Evolutionary conservation across 2,329 filamentous ascomycete species (phyloP), one percentile per base, ranked within the genome.

Genomic region (Stachybotrys echinatus): DNA sequence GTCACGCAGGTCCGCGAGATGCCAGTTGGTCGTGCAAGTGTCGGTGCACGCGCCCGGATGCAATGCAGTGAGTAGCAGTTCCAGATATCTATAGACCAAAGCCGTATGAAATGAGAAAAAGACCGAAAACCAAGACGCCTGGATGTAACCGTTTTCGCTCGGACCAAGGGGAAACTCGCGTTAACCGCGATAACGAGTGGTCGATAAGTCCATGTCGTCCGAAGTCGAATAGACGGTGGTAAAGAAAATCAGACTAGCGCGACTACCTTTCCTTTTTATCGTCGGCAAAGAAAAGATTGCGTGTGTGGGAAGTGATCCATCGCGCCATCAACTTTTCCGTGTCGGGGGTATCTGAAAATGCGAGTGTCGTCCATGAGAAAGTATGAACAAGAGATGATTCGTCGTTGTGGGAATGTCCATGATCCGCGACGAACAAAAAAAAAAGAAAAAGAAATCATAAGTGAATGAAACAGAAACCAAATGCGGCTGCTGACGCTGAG

Each of bases 331-430:
- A 61, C 61, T 60, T 66, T 66, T 61, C 67, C 66, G 65, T 68
- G 62, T 56, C 61, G 60, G 66, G 65, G 66, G 68, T 71, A 70
- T 70, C 67, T 67, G 64, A 65, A 63, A 57, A 61, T 65, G 62
- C 60, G 59, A 61, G 52, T 58, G 59, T 65, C 62, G 64, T 67
- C 58, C 58, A 65, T 58, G 59, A 54, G 52, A 60, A 61, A 57
- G 57, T 56, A 49, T 54, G 59, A 63, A 62, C n/a, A n/a, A n/a
- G n/a, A n/a, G n/a, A n/a, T n/a, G n/a, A 62, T 61, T 67, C 64
- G 58, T 69, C 53, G 57, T 59, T 61, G 58, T 67, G 58, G 63
- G 62, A 64, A 52, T 53, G 51, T 34, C 27, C 27, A 14, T 34
- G 27, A 34, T 34, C 10, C 27, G 14, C 10, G 10, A 34, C n/a